phyloP scores from a whole-genome alignment of 805 yeast genomes.

The Zygosaccharomyces rouxii region DNA sequence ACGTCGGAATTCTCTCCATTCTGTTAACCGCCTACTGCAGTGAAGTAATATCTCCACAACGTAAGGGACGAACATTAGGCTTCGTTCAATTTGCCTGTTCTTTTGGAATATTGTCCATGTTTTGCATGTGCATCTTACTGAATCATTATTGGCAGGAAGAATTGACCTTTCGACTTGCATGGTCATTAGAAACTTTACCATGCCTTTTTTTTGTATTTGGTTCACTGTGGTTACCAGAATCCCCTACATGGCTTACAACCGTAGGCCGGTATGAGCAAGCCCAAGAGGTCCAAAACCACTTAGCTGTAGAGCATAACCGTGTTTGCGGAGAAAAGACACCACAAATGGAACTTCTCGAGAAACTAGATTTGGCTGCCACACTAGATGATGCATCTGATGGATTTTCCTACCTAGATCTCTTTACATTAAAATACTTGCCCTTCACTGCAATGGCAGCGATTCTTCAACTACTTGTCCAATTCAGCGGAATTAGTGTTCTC shows the following conservation, averaged over 20 bases:
- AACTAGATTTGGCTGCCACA: conserved; percentile 18
- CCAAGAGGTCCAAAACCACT: conserved; percentile 35
- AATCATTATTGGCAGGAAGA: conserved; percentile 36
- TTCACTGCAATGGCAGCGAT: conserved; percentile 38
- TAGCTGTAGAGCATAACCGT: conserved; percentile 20
- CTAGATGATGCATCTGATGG: conserved; percentile 14
- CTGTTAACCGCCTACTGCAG: conserved; percentile 53
- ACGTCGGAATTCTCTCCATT: conserved; percentile 53
- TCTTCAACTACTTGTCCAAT: conserved; percentile 42
- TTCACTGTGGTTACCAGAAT: conserved; percentile 36
- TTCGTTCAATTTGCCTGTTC: conserved; percentile 55
- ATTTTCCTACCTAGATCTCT: conserved; percentile 27
- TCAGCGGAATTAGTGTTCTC: conserved; percentile 42
- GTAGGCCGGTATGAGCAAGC: conserved; percentile 38
- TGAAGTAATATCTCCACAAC: conserved; percentile 44
- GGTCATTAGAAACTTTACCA: conserved; percentile 59
- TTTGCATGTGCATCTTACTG: conserved; percentile 46
- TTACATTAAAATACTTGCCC: conserved; percentile 34
- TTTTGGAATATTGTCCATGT: conserved; percentile 54
- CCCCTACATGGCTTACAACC: conserved; percentile 53
- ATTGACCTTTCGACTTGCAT: conserved; percentile 56
- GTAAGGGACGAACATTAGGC: conserved; percentile 50
- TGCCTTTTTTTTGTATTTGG: conserved; percentile 22
- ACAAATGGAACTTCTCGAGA: conserved; percentile 9
- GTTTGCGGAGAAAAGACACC: conserved; percentile 4